Evolutionary conservation across 1,284 basidiomycete species (phyloP).

Genomic region (Melanopsichium pennsylvanicum): DNA sequence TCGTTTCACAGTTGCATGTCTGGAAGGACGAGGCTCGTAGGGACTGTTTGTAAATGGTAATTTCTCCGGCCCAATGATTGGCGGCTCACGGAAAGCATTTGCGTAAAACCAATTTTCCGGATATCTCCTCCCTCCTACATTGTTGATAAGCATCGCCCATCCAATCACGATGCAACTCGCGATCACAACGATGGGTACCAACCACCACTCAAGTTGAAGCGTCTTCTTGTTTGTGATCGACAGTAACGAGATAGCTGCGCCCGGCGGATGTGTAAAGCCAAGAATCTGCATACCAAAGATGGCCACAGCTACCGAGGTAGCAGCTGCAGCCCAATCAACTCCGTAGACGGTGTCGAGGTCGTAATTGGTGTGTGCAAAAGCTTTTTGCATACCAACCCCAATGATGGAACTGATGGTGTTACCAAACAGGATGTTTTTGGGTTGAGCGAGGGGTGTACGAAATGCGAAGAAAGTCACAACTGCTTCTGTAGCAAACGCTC

Average conservation of each 20-base stretch:
- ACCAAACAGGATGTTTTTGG: conserved; percentile 54
- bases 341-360: conserved; percentile 34
- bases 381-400: conserved; percentile 49
- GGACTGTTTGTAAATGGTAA: conserved; percentile 27
- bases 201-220: conserved; percentile 35
- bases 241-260: conserved; percentile 51
- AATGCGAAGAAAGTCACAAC: conserved; percentile 54
- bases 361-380: conserved; percentile 42
- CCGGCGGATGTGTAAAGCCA: conserved; percentile 55
- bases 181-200: conserved; percentile 38
- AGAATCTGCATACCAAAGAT: conserved; percentile 56
- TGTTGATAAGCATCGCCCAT: conserved; percentile 60
- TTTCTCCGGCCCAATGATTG: conserved; percentile 35
- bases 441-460: conserved; percentile 48
- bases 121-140: conserved; percentile 39
- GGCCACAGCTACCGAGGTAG: conserved; percentile 25
- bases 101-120: conserved; percentile 44
- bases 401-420: conserved; percentile 52
- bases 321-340: conserved; percentile 44
- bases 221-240: conserved; percentile 40
- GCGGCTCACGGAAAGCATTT: conserved; percentile 26
- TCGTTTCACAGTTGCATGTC: conserved; percentile 1
- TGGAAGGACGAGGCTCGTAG: conserved; percentile 1
- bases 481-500: conserved; percentile 57
- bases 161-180: conserved; percentile 47